Base-by-base conservation (phyloP, 805 yeast genomes). In the Pichia scutulata region DNA sequence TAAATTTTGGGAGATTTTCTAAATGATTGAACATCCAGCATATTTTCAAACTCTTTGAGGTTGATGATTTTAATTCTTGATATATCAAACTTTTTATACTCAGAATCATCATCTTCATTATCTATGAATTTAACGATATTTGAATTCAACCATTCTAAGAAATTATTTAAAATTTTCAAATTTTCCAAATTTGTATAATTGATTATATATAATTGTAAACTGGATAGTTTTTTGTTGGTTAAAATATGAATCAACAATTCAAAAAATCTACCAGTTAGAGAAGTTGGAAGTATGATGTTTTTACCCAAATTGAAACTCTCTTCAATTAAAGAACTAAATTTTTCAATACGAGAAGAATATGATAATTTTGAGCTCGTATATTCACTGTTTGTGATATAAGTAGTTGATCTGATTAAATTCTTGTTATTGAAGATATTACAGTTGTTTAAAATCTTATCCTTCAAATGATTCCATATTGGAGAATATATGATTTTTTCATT, bases 61-160 rank as follows among this genome's bases (percentile, higher is more conserved):
- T 76, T 71, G 55, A 79, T 67, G 47, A 81, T 70, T 60, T 84
- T 79, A 52, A 82, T 77, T 60, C 81, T 70, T 8, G 50, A 43
- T 25, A 8, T 6, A 18, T 16, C 19, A 26, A 25, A 25, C 4
- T 9, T 9, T 28, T 28, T 28, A 28, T 28, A 6, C 7, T 28
- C 33, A 13, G n/a, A 28, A 28, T 28, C 33, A 3, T 33, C 37
- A 33, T 33, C 37, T 53, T 78, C 75, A 8, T 76, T 70, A 60
- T 89, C 96, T 92, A 96, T 89, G 43, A 81, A 85, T 57, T 86
- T 84, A 24, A 87, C 77, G n/a, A 89, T 76, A n/a, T 83, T 76
- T 0, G 92, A 78, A 0, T 95, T 82, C 89, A 93, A 85, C 98
- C 98, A 93, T 69, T 93, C 99, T 26, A 92, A 69, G 84, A 93